Evolutionary conservation across 1,139 yeast species (phyloP), one percentile per base, ranked within the genome.

Genomic region (Barnettozyma hawaiiensis): DNA sequence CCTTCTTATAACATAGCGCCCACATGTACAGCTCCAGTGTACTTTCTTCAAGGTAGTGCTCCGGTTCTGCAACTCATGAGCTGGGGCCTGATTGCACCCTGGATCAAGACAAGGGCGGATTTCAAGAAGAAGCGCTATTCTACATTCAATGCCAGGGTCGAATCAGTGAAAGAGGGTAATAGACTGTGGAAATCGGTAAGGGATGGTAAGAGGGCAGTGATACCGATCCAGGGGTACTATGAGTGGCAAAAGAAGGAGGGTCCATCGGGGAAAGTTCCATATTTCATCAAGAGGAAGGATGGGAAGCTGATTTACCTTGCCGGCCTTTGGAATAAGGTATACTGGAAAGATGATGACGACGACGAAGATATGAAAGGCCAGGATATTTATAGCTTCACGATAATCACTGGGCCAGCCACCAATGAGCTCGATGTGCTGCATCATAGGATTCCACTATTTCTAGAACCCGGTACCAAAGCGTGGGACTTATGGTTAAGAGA

Each of bases 221-320:
- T 87, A 0, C 90, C 95, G 0, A 73, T 85, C 33, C 76, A 76
- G 54, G 97, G 97, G 0, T 90, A 89, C 60, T 89, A 76, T 57
- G 97, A 89, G 61, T 89, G 97, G 97, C 61, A 55, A 24, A 66
- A 66, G 40, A 51, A 52, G 19, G 46, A 55, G 6, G 57, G 56
- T 2, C 62, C 57, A 38, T 53, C 52, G 27, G 58, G 43, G 39
- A 60, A 54, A 42, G 51, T 60, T 0, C 96, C 97, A 0, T 77
- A 82, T 58, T 89, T 68, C 57, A 70, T 89, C 14, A 75, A 71
- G 40, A 70, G 84, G 9, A 69, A 67, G 32, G 73, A 72, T 42
- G 60, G 66, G 0, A 67, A 75, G 8, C 54, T 87, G 33, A 62
- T 83, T 56, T 85, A 75, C 54, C 62, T 87, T 34, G 94, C 95